Evolutionary conservation across 495 filamentous ascomycete genomes (phyloP).

Genomic region (Apodospora peruviana): DNA sequence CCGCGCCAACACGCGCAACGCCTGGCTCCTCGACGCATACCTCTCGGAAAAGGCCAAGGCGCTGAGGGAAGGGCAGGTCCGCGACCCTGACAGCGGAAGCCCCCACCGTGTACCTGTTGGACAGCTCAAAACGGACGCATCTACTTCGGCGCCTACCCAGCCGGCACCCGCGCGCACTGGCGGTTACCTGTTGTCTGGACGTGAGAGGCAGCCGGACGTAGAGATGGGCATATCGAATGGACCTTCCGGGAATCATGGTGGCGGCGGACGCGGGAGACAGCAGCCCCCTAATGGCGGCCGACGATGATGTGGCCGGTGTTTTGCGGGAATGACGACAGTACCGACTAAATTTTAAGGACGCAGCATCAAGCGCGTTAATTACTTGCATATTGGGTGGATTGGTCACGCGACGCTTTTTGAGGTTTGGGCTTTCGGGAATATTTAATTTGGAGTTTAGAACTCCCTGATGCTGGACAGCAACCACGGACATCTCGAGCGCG

Average conservation of each 20-base stretch:
- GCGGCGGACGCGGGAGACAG: too few relatives aligned
- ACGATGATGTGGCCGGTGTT: too few relatives aligned
- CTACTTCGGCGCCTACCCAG: background rate
- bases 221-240: background rate
- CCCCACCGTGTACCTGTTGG: background rate
- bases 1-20: conserved; percentile 71
- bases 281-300: too few relatives aligned
- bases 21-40: conserved; percentile 65
- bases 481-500: too few relatives aligned
- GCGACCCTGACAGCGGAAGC: conserved; percentile 15
- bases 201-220: background rate
- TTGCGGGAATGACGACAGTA: too few relatives aligned
- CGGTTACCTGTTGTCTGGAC: background rate
- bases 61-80: conserved; percentile 30
- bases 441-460: too few relatives aligned
- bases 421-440: too few relatives aligned
- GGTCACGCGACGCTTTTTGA: too few relatives aligned
- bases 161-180: background rate
- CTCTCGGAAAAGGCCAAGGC: conserved; percentile 54
- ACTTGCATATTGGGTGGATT: too few relatives aligned
- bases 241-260: background rate
- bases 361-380: too few relatives aligned
- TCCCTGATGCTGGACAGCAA: too few relatives aligned
- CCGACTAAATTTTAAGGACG: too few relatives aligned
- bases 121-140: background rate